Evolutionary conservation across 2,329 filamentous ascomycete species (phyloP), one percentile per base, ranked within the genome.

Genomic region (Fusarium circinatum): DNA sequence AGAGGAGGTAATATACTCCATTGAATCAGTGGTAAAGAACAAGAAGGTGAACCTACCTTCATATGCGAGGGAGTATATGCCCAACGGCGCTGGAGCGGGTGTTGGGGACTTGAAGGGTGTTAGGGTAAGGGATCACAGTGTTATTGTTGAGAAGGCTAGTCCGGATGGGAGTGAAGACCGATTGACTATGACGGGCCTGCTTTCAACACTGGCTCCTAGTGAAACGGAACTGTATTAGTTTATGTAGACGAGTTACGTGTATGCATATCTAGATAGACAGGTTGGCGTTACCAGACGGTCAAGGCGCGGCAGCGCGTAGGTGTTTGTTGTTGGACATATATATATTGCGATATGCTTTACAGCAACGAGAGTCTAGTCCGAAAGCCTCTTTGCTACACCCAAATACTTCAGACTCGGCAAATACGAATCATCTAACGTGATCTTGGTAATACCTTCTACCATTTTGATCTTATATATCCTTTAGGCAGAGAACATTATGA

Each of bases 111-210:
- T 61, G 28, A 60, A n/a, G 18, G 49, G 38, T 14, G 56, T 72
- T 18, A 73, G 59, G 38, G 51, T 72, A 8, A 65, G 69, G 10
- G 69, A 73, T n/a, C 70, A 72, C 34, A 65, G 64, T 13, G 70
- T 72, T 20, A 42, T 22, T 26, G 69, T 64, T 30, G 59, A 69
- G 26, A 51, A 65, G 32, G 38, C 59, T 20, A 22, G 28, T 28
- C 28, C 26, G 8, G 38, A 48, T 12, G 41, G 18, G 8, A 39
- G n/a, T 22, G 45, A 59, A 8, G 54, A 55, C 41, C 48, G 49
- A 8, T 47, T 72, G 5, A 48, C 58, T 2, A 18, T 72, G 48
- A 55, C 47, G 6, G 68, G 68, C 4, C 15, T 71, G 8, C 69
- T 71, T 45, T 72, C 69, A 7, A 45, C 62, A 5, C 28, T 72